phyloP scores from a whole-genome alignment of 257 asterid species.

The Cinchona pubescens region DNA sequence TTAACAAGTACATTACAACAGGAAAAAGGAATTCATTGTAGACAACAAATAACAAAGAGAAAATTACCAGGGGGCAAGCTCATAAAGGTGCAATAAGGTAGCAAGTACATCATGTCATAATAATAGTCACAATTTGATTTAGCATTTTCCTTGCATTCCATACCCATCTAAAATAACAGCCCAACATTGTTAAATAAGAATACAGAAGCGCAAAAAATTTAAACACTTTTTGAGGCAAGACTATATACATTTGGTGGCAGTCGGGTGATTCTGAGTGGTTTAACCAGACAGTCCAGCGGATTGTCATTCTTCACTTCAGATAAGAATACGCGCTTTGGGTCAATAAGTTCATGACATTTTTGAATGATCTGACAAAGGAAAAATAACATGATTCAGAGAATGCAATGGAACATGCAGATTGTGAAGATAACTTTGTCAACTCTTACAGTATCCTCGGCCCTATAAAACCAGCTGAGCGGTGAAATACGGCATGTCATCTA shows the following conservation, averaged over 20 bases:
- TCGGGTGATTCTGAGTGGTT: slow-evolving; percentile 32
- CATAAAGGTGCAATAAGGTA: slow-evolving; percentile 60
- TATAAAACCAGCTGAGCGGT: slow-evolving; percentile 75
- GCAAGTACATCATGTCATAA: slow-evolving; percentile 56
- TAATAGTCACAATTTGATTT: slow-evolving; percentile 43
- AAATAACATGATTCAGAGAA: background rate
- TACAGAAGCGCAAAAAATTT: background rate
- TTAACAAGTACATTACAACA: background rate
- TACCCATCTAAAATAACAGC: slow-evolving; percentile 32
- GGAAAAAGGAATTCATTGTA: background rate
- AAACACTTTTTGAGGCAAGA: background rate
- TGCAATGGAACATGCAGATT: background rate
- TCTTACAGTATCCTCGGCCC: slow-evolving; percentile 77
- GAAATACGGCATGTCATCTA: slow-evolving; percentile 42
- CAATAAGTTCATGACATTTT: slow-evolving; percentile 32
- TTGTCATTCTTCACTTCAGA: slow-evolving; percentile 74
- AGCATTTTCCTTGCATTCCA: slow-evolving; percentile 14
- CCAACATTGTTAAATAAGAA: background rate
- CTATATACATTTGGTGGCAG: slow-evolving; percentile 45
- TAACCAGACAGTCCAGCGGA: slow-evolving; percentile 57
- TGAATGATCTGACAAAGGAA: slow-evolving; percentile 46
- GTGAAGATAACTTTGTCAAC: background rate
- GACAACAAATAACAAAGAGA: background rate
- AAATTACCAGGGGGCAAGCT: slow-evolving; percentile 46
- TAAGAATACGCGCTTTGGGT: slow-evolving; percentile 47